phyloP scores from a whole-genome alignment of 768 basidiomycete species.

The Pulveroboletus frians region DNA sequence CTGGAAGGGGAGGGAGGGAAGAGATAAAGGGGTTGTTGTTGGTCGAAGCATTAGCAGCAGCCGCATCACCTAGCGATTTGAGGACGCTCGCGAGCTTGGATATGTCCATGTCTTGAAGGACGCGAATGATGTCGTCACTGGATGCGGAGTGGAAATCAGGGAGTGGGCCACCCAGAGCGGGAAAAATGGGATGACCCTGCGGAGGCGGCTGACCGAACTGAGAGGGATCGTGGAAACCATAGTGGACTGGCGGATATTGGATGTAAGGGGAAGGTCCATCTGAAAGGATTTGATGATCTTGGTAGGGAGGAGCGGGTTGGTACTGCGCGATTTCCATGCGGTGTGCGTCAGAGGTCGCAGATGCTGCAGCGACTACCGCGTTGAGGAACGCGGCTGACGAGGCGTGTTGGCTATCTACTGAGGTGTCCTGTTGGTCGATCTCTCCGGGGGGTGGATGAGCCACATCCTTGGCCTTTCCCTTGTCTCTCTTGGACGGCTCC shows the following conservation, averaged over 20 bases:
- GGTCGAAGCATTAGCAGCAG: slow-evolving; percentile 37
- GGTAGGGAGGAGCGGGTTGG: slow-evolving; percentile 31
- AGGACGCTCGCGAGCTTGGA: slow-evolving; percentile 65
- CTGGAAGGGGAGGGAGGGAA: slow-evolving; percentile 18
- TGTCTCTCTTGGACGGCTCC: slow-evolving; percentile 29
- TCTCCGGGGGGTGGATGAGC: slow-evolving; percentile 32
- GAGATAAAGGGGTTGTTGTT: slow-evolving; percentile 19
- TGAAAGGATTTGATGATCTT: slow-evolving; percentile 29
- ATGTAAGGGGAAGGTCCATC: slow-evolving; percentile 23
- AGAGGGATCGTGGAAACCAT: slow-evolving; percentile 25
- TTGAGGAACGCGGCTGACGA: slow-evolving; percentile 57
- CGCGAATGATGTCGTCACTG: slow-evolving; percentile 70
- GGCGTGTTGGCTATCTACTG: slow-evolving; percentile 36
- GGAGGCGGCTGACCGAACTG: slow-evolving; percentile 24
- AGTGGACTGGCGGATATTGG: slow-evolving; percentile 30
- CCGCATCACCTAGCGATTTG: slow-evolving; percentile 58
- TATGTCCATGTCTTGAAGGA: slow-evolving; percentile 63
- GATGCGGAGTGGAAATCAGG: slow-evolving; percentile 44
- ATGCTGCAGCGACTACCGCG: slow-evolving; percentile 61
- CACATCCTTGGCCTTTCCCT: slow-evolving; percentile 32
- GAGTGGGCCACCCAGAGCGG: slow-evolving; percentile 17
- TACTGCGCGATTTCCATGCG: slow-evolving; percentile 25
- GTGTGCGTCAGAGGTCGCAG: slow-evolving; percentile 40
- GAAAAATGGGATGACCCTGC: slow-evolving; percentile 27
- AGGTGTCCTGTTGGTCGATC: slow-evolving; percentile 18